Evolutionary conservation across 177 flowering plant species (phyloP).

Genomic region (Vitis hybrid): DNA sequence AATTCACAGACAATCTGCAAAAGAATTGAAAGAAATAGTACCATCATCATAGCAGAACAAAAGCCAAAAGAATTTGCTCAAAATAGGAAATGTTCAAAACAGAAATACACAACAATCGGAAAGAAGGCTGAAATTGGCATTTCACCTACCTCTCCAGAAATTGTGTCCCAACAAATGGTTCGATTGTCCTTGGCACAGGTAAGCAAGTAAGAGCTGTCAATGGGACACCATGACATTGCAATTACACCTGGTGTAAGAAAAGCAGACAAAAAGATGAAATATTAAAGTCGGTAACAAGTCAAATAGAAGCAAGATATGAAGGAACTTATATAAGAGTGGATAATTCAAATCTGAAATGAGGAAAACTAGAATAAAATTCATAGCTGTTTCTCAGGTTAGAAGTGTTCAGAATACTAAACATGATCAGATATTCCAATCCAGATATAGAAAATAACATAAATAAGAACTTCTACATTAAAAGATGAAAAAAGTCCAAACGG

Average conservation of each 20-base stretch:
- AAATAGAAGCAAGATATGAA: neutral
- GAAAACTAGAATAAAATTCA: no score
- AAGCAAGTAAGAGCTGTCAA: conserved; percentile 83
- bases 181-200: conserved; percentile 97
- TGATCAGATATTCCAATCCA: no score
- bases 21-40: conserved; percentile 14
- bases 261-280: neutral
- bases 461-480: no score
- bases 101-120: neutral
- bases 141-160: conserved; percentile 68
- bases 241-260: conserved; percentile 71
- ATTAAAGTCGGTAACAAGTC: neutral
- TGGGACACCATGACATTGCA: conserved; percentile 98
- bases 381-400: no score
- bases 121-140: neutral
- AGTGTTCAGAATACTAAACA: no score
- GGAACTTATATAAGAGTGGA: no score
- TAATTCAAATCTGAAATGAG: no score
- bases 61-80: neutral
- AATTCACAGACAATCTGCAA: conserved; percentile 84
- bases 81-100: neutral
- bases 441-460: no score
- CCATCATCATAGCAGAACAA: conserved; percentile 1
- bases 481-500: no score
- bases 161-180: conserved; percentile 94